phyloP scores from a whole-genome alignment of 306 rosid genomes.

The Phaseolus lunatus region DNA sequence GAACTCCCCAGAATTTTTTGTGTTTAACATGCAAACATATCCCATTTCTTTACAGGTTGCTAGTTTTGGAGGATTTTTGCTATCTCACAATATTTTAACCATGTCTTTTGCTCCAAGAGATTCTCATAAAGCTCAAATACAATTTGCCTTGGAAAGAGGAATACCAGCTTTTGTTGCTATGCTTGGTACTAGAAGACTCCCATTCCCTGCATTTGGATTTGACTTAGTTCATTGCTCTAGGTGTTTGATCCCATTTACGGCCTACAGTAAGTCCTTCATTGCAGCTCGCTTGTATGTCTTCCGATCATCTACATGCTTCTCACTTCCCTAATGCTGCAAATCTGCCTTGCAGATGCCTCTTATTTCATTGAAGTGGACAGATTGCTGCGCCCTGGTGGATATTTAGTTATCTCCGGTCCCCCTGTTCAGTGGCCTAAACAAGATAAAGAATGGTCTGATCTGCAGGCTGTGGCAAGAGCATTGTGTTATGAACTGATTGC shows the following conservation, averaged over 20 bases:
- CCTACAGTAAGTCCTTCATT: slow-evolving; percentile 78
- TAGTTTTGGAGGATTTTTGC: slow-evolving; percentile 92
- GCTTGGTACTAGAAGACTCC: slow-evolving; percentile 97
- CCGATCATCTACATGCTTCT: not conserved
- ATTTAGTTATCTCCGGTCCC: slow-evolving; percentile 89
- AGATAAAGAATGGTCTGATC: slow-evolving; percentile 98
- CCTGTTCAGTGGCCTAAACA: slow-evolving; percentile 96
- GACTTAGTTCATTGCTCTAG: slow-evolving; percentile 96
- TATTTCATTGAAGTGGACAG: slow-evolving; percentile 97
- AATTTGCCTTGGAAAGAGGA: slow-evolving; percentile 97
- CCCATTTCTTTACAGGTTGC: slow-evolving; percentile 72
- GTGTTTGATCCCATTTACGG: slow-evolving; percentile 93
- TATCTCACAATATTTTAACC: slow-evolving; percentile 72
- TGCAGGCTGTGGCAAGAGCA: slow-evolving; percentile 88
- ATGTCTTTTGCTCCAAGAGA: slow-evolving; percentile 98
- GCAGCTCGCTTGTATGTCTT: slow-evolving; percentile 22
- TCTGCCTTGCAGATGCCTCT: slow-evolving; percentile 76
- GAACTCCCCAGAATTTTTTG: not conserved
- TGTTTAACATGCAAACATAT: slow-evolving; percentile 29
- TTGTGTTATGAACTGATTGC: slow-evolving; percentile 87
- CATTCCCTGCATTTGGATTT: slow-evolving; percentile 87
- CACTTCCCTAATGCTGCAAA: slow-evolving; percentile 43
- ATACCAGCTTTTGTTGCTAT: slow-evolving; percentile 95
- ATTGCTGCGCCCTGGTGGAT: slow-evolving; percentile 95
- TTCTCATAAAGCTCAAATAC: slow-evolving; percentile 96